Base-by-base conservation (phyloP, 2,329 filamentous ascomycete species). In the Periconia sp. region DNA sequence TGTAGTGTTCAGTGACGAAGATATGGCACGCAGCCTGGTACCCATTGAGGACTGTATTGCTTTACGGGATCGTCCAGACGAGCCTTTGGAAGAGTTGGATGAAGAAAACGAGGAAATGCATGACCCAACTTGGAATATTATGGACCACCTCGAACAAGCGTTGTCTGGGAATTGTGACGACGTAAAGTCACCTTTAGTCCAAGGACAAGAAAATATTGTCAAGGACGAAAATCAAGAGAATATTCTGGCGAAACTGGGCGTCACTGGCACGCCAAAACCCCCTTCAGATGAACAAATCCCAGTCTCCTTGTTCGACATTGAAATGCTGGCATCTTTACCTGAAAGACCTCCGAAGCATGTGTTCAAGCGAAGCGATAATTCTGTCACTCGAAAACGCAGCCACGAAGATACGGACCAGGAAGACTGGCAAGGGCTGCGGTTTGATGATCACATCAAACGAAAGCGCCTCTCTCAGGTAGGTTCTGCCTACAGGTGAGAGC, bases 1-100 rank as follows among this genome's bases (percentile, higher is more conserved):
- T 56, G 68, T 74, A 6, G 71, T 77, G 6, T 79, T 82, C 47
- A 66, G 72, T 1, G 66, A 64, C 2, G 65, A 76, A 23, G 65
- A 76, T n/a, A 72, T 72, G 52, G 64, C 72, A 6, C 46, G 57
- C 20, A 63, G 65, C 27, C 58, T 78, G 13, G 63, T 82, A 35
- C 67, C 76, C 3, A 56, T 81, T 43, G 70, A 76, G 37, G 74
- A 79, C 19, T 74, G 79, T 23, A 70, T 77, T 40, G 61, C 69
- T 10, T 70, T 74, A 47, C 74, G 76, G 44, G 68, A 76, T 53
- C 68, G 72, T 6, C 67, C 68, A 1, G 73, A 77, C 53, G 66
- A 65, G 44, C 50, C 43, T 14, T 19, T 58, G 10, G 52, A 69
- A 41, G 52, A 63, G 2, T 59, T 41, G 51, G 61, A 63, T 40